Conservation (phyloP, 371 early-diverging fungal species). For the Agmasoma carcini region DNA sequence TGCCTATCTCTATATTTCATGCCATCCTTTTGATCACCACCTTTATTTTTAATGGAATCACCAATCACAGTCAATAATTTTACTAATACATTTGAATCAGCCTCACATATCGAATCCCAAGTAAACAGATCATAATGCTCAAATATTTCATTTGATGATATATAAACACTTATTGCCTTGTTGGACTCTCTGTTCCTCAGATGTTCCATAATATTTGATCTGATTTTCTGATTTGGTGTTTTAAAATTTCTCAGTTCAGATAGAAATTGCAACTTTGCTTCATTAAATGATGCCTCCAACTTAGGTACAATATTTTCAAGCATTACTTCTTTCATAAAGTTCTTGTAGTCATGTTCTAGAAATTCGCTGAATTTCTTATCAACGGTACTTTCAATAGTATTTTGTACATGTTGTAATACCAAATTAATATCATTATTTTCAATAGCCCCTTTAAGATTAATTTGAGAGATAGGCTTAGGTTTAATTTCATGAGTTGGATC, state of each 20-base stretch:
- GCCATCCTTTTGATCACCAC: no score
- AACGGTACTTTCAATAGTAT: no score
- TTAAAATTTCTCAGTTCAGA: slow-evolving; percentile 32
- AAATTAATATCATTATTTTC: no score
- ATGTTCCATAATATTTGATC: slow-evolving; percentile 10
- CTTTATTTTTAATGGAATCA: no score
- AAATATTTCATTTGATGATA: slow-evolving; percentile 9
- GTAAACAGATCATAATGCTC: slow-evolving; percentile 18
- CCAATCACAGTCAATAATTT: slow-evolving; percentile 15
- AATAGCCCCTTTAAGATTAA: neutral
- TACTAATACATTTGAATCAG: slow-evolving; percentile 28
- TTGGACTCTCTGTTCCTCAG: slow-evolving; percentile 26
- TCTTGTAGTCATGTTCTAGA: no score
- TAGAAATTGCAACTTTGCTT: slow-evolving; percentile 48
- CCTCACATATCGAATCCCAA: slow-evolving; percentile 22
- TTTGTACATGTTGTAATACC: no score
- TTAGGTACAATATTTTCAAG: slow-evolving; percentile 35
- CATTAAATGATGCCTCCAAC: slow-evolving; percentile 48
- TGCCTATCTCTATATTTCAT: no score
- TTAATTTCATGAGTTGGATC: neutral
- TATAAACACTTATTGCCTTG: slow-evolving; percentile 16
- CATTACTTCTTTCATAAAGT: slow-evolving; percentile 31
- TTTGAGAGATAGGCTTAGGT: neutral
- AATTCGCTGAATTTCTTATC: neutral
- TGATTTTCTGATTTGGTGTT: neutral